These are phyloP conservation scores for Dioscorea dumetorum DNA, from an alignment of 106 monocot species.

Conservation along the genomic window DNA sequence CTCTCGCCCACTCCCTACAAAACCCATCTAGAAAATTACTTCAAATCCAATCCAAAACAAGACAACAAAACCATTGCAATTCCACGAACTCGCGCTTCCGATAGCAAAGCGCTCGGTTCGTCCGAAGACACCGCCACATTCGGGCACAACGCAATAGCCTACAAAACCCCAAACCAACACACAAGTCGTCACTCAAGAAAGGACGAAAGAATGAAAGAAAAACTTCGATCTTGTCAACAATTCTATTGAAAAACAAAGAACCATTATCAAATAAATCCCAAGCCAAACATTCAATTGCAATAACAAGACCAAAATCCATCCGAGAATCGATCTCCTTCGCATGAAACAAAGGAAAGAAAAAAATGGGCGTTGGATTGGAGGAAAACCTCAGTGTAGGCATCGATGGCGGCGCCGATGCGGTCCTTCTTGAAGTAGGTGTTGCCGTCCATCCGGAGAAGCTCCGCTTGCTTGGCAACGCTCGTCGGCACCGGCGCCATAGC, in stretches of 20 bases:
- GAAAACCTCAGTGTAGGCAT: constrained; percentile 1
- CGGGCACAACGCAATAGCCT: constrained; percentile 8
- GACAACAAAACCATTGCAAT: background rate
- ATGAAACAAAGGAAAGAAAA: no score
- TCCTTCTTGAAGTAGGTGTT: constrained; percentile 5
- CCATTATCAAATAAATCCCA: no score
- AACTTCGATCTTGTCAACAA: no score
- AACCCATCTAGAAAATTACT: constrained; percentile 1
- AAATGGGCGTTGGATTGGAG: background rate
- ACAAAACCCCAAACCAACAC: background rate
- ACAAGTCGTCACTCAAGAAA: no score
- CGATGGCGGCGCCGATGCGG: constrained; percentile 5
- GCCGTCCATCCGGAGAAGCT: background rate
- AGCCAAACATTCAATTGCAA: no score
- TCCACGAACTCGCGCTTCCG: constrained; percentile 1
- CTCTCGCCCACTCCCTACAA: constrained; percentile 44
- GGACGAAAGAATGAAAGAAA: no score
- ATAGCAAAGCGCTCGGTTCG: constrained; percentile 4
- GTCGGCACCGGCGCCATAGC: background rate
- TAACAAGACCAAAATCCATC: no score
- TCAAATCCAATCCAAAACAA: background rate
- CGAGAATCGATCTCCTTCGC: no score
- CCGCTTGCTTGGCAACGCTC: constrained; percentile 1
- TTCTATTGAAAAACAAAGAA: no score
- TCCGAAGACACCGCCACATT: constrained; percentile 4